Conservation (phyloP, 2,329 filamentous ascomycete species). For the Diaporthe vexans region DNA sequence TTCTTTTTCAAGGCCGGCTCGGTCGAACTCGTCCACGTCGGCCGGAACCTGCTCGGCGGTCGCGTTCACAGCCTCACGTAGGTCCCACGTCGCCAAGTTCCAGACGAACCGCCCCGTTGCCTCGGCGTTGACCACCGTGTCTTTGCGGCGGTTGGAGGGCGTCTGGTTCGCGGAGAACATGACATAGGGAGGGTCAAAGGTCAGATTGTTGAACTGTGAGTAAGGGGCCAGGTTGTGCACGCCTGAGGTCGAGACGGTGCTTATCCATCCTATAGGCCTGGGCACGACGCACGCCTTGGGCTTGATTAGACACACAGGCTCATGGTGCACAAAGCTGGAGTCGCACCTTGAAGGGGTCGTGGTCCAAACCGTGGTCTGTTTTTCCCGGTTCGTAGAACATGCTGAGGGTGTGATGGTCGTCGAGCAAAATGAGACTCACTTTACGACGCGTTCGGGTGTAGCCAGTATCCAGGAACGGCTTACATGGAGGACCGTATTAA, state of each 20-base stretch:
- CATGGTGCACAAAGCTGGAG: not conserved
- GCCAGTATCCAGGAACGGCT: not conserved
- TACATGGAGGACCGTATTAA: not conserved
- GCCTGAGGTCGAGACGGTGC: constrained; percentile 62
- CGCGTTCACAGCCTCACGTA: constrained; percentile 69
- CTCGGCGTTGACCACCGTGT: constrained; percentile 70
- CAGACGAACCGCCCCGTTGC: constrained; percentile 69
- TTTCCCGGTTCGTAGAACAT: constrained; percentile 42
- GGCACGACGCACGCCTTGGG: constrained; percentile 69
- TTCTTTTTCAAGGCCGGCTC: constrained; percentile 63
- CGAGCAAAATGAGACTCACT: too few species aligned
- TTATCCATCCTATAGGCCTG: constrained; percentile 75
- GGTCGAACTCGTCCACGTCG: constrained; percentile 68
- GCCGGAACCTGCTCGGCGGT: constrained; percentile 64
- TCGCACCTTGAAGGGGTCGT: constrained; percentile 39
- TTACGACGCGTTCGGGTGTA: too few species aligned
- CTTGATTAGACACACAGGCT: not conserved
- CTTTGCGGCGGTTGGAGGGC: constrained; percentile 60
- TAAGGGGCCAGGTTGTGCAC: constrained; percentile 71
- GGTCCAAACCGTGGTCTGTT: constrained; percentile 38
- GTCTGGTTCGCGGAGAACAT: constrained; percentile 74
- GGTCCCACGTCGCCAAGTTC: constrained; percentile 70
- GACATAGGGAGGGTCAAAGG: constrained; percentile 73
- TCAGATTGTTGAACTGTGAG: constrained; percentile 74
- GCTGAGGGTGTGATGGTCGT: not conserved